Base-by-base conservation (phyloP, 2,329 filamentous ascomycete genomes). In the Sclerotinia borealis region DNA sequence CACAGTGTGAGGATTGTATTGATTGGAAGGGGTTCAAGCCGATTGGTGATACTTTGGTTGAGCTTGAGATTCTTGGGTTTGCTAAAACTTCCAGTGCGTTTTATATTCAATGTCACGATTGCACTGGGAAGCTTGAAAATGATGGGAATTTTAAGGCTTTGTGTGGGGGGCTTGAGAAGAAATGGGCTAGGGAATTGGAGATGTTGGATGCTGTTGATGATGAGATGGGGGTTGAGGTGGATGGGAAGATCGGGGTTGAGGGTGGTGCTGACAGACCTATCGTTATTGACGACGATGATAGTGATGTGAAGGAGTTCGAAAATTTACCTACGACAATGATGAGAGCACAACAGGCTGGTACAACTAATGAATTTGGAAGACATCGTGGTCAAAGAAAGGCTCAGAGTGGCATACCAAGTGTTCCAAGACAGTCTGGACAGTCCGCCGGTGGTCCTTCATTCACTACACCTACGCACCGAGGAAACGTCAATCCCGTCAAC, bases 1-100 rank as follows among this genome's bases (percentile, higher is more conserved):
- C 79, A 0, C 85, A 78, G 68, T 87, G 84, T 68, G 84, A 87
- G 62, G 80, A 85, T 50, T 86, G 84, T 68, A 70, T 86, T 0
- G 78, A 85, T 54, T 85, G 81, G 74, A 76, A 81, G 4, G 74
- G 75, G 3, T 77, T 79, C 0, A 75, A 76, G 4, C 77, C 86
- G 0, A 70, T 86, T 15, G 83, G 81, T 11, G 78, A 82, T 29
- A 79, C 77, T 17, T 72, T 85, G 0, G 76, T 78, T 1, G 82
- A 85, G 68, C 82, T 80, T 59, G 78, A 84, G 62, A 66, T 80
- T n/a, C 73, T 84, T 1, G 77, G 76, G 0, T 83, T 80, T 62
- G 71, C 70, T 0, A 72, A 75, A 3, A 73, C 75, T 3, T 64
- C 69, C 0, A 77, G 80, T 34, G 80, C 79, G 0, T 85, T 80